phyloP scores from a whole-genome alignment of 129 eudicot genomes.

The Artemisia tridentata region DNA sequence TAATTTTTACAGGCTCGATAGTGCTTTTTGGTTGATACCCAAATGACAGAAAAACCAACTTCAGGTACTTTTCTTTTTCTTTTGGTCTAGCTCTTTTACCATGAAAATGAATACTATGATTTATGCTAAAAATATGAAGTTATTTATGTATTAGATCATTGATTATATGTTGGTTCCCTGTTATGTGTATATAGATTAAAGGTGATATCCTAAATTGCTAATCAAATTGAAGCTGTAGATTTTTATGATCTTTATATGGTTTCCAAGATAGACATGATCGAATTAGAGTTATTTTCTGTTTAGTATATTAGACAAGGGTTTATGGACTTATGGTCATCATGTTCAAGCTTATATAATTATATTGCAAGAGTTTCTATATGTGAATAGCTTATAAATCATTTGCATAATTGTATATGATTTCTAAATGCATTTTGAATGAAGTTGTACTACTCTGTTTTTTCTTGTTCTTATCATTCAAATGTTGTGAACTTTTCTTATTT shows the following conservation, averaged over 20 bases:
- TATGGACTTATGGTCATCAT: background rate
- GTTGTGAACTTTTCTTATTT: background rate
- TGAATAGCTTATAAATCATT: background rate
- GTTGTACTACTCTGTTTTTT: too few species aligned
- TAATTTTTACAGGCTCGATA: too few species aligned
- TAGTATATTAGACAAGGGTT: background rate
- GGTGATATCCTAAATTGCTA: too few species aligned
- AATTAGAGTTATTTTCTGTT: background rate
- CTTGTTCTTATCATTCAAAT: too few species aligned
- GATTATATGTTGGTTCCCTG: background rate
- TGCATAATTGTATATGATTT: background rate
- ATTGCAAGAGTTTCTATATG: background rate
- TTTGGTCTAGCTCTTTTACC: background rate
- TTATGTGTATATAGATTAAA: too few species aligned
- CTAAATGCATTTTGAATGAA: background rate
- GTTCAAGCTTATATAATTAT: background rate
- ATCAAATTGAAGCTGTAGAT: background rate
- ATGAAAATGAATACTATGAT: background rate
- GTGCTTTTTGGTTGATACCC: background rate
- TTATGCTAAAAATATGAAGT: background rate
- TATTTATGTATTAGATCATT: background rate
- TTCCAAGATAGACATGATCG: background rate
- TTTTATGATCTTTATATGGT: background rate
- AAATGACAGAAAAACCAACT: constrained; percentile 40
- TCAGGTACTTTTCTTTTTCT: constrained; percentile 34